Conservation (phyloP, 306 rosid species). For the Cucurbita argyrosperma region DNA sequence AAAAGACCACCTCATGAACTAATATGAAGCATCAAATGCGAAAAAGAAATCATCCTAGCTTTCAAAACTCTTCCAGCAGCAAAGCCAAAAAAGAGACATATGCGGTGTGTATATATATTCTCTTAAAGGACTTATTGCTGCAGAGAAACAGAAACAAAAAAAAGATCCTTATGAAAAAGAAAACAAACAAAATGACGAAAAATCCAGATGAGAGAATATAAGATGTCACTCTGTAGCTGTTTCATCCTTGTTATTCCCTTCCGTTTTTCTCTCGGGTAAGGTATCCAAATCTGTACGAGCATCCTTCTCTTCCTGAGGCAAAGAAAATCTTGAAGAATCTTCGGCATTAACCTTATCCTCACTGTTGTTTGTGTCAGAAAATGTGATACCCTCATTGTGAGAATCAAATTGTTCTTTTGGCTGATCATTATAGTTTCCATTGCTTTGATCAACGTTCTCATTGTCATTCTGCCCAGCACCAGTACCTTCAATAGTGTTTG, state of each 20-base stretch:
- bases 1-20: not conserved
- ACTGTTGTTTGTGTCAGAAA: constrained; percentile 6
- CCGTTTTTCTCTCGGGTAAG: constrained; percentile 41
- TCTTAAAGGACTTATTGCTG: not conserved
- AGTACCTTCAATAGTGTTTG: constrained; percentile 20
- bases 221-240: constrained; percentile 35
- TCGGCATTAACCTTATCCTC: constrained; percentile 17
- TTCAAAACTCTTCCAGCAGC: not conserved
- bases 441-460: constrained; percentile 21
- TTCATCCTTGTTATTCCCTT: constrained; percentile 24
- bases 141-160: not conserved
- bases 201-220: not conserved
- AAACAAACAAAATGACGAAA: not conserved
- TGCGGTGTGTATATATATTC: not conserved
- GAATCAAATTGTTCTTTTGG: constrained; percentile 26
- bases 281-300: constrained; percentile 47
- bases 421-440: constrained; percentile 17
- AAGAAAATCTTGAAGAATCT: constrained; percentile 24
- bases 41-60: not conserved
- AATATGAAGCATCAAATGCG: not conserved
- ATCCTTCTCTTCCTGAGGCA: constrained; percentile 29
- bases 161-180: not conserved
- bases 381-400: constrained; percentile 21
- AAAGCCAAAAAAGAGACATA: not conserved
- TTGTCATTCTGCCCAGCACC: constrained; percentile 19